Base-by-base conservation (phyloP, 768 basidiomycete genomes). In the Daedaleopsis nitida region DNA sequence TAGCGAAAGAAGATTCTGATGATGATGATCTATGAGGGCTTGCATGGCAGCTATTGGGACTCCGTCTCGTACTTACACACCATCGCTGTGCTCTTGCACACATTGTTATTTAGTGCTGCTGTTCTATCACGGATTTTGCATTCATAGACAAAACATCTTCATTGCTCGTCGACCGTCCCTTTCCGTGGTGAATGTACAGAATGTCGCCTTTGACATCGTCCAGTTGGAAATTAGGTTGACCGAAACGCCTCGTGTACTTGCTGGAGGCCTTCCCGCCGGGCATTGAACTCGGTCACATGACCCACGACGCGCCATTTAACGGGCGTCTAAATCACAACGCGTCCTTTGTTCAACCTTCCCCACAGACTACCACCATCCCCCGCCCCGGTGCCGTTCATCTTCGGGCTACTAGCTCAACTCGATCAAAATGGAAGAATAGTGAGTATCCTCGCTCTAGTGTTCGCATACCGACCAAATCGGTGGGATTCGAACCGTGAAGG, bases 1-100 rank as follows among this genome's bases (percentile, higher is more conserved):
- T 72, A 21, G 68, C 69, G 12, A 65, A 48, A 14, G 65, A 59
- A 7, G 66, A 67, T 12, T 66, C 65, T 6, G 68, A 70, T 17
- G 66, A 67, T 14, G 67, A 68, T 10, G 66, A 67, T 7, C 21
- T 43, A 17, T 57, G 24, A 50, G 13, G 2, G 10, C 11, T 3
- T 7, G 13, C 34, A 16, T 16, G 19, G n/a, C 43, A 16, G 27
- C 7, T 32, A 7, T 7, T 11, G 52, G 34, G 35, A 19, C n/a
- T 52, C 52, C 39, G 21, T 19, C 19, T 35, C 23, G 37, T 35
- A n/a, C n/a, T n/a, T n/a, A 53, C n/a, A 38, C n/a, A 13, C 17
- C 44, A 45, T 21, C 8, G 9, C 44, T 45, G 10, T 45, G 44
- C 44, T 45, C 21, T 19, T 4, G 9, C 44, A 19, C 17, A 17